phyloP scores from a whole-genome alignment of 2,329 filamentous ascomycete species.

The Trichoderma guizhouense region DNA sequence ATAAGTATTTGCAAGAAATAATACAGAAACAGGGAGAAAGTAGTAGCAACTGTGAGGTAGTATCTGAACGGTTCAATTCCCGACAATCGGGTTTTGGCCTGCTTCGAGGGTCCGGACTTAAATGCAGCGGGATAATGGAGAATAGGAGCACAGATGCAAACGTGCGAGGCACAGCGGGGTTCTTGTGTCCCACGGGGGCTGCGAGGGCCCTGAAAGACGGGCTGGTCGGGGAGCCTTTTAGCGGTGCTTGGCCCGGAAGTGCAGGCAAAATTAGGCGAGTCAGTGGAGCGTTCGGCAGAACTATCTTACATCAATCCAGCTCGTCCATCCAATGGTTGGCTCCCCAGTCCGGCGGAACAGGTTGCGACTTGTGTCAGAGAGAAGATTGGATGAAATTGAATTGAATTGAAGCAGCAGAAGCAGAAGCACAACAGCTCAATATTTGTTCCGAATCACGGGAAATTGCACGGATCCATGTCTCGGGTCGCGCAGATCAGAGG shows the following conservation, averaged over 20 bases:
- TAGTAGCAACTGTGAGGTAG: not conserved
- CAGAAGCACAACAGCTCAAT: not conserved
- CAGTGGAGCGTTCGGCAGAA: not conserved
- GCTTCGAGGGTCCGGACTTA: not conserved
- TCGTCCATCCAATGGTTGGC: not conserved
- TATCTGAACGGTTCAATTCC: not conserved
- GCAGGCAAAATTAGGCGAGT: not conserved
- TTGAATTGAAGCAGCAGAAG: not conserved
- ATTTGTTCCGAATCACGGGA: not conserved
- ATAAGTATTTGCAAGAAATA: not conserved
- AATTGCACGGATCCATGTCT: not conserved
- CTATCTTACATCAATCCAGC: not conserved
- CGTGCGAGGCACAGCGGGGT: conserved; percentile 12
- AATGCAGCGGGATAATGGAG: not conserved
- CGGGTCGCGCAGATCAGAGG: not conserved
- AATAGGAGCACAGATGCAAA: not conserved
- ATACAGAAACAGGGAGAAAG: not conserved
- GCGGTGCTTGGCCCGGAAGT: not conserved
- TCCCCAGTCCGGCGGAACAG: not conserved
- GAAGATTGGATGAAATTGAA: not conserved
- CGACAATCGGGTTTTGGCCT: not conserved
- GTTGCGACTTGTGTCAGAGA: not conserved
- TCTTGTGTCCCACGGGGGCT: conserved; percentile 1
- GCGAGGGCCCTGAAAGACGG: not conserved
- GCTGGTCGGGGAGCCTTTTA: not conserved